Base-by-base conservation (phyloP, 106 monocot genomes). In the Dioscorea alata region DNA sequence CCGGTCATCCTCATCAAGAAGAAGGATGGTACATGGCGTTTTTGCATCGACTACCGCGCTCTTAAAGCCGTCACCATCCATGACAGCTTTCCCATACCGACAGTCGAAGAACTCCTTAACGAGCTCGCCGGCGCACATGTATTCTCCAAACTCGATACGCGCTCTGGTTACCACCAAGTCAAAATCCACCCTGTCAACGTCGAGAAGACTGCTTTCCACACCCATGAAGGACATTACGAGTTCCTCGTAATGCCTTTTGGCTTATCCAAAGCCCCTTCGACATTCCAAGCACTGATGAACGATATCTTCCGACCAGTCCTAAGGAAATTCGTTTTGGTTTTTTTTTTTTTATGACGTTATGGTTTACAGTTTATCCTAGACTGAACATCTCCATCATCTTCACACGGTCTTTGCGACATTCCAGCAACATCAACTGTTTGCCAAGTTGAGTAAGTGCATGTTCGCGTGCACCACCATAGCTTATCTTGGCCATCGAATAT, bases 151-250 rank as follows among this genome's bases (percentile, higher is more conserved):
- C 22, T 63, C 2, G 63, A 63, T 13, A 5, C 33, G 1, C 25
- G 31, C 32, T 7, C 25, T 4, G 63, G 28, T 5, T 63, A 63
- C 16, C 63, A 63, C 13, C 63, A 63, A 15, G 33, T 63, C 17
- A 8, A 32, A 18, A 25, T 63, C 28, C 8, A 28, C 13, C 32
- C 22, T 0, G 14, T 2, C 17, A 32, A 63, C 63, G 33, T 31
- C 25, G 32, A 23, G 25, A 63, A 63, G 28, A 63, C 63, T 33
- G 63, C 31, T 0, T 31, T 24, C 31, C 15, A 3, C 8, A 63
- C 63, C 6, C 63, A 63, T 31, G 9, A 63, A 32, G 63, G 63
- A 0, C 63, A 63, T 63, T 63, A 63, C 31, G 23, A 63, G 16
- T 63, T 63, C 4, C 17, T 25, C 17, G 63, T 63, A 10, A 63